Base-by-base conservation (phyloP, 306 rosid species). In the Inga oerstediana region DNA sequence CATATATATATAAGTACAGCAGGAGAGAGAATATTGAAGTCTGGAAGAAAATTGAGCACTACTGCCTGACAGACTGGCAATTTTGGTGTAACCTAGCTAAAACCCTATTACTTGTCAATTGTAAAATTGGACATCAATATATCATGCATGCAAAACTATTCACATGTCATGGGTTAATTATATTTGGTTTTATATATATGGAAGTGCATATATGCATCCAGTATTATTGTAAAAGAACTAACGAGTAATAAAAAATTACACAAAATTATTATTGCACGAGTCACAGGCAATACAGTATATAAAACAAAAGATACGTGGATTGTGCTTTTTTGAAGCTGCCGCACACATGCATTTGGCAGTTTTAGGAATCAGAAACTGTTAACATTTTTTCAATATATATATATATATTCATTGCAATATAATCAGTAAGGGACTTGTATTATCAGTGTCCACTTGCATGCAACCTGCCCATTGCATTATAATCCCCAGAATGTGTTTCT, bases 251-350 rank as follows among this genome's bases (percentile, higher is more conserved):
- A 81, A 80, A 77, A 71, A 43, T 65, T 32, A 65, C 44, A 7
- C 71, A 52, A 80, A 79, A 35, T 65, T 66, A 64, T 83, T 87
- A 79, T 87, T 80, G 32, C 66, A 14, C 14, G 87, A 81, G 87
- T 89, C 92, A 89, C 92, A 87, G 90, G 79, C 87, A 81, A 75
- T 52, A 84, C 80, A 88, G 90, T 88, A 66, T 76, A 65, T 67
- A 86, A 73, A 84, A 85, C 82, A 83, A 87, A 84, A 73, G n/a
- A 22, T 48, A 46, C 82, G 72, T 44, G 74, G 76, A 67, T 78
- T 80, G 74, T 73, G 73, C 72, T 78, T 80, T 84, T 78, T 82
- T 72, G 76, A 48, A 86, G 74, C 70, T 86, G 84, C 85, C 82
- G 75, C 81, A 58, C 80, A 65, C 80, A 83, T 78, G 85, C 81